These are phyloP conservation scores for Fusarium pseudonygamai DNA, from an alignment of 2,329 filamentous ascomycete species.

Conservation along the genomic window DNA sequence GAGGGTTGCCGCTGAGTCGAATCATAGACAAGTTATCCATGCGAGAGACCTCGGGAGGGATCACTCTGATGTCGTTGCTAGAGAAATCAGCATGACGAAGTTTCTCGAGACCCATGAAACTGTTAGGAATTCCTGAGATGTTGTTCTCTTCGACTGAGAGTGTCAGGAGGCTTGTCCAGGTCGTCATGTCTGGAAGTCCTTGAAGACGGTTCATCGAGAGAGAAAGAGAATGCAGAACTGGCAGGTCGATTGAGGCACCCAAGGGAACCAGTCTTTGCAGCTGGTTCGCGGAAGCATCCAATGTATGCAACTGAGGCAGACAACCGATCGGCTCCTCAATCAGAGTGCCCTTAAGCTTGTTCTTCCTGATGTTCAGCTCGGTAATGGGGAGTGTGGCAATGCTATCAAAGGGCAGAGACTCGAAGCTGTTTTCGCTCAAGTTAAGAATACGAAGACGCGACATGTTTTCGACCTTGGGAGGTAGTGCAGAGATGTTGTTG, in stretches of 20 bases:
- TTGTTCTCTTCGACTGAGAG: conserved; percentile 85
- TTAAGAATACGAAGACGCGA: conserved; percentile 78
- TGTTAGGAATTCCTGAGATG: conserved; percentile 77
- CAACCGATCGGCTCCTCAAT: conserved; percentile 69
- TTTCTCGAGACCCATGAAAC: conserved; percentile 73
- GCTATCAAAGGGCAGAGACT: conserved; percentile 73
- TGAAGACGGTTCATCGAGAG: conserved; percentile 85
- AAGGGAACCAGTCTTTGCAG: conserved; percentile 64
- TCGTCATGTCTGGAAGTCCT: conserved; percentile 75
- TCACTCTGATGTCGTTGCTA: conserved; percentile 79
- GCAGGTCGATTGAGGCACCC: conserved; percentile 65
- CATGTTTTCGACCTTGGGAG: conserved; percentile 73
- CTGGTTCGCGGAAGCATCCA: conserved; percentile 83
- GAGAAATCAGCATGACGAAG: conserved; percentile 84
- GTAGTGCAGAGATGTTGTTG: conserved; percentile 80
- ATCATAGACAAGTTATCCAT: conserved; percentile 84
- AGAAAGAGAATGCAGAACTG: conserved; percentile 76
- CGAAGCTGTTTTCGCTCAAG: conserved; percentile 80
- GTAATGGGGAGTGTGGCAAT: conserved; percentile 75
- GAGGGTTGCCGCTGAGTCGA: conserved; percentile 85
- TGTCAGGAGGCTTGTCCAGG: conserved; percentile 77
- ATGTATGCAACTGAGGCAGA: conserved; percentile 72
- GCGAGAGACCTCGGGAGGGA: conserved; percentile 79
- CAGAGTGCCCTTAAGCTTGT: conserved; percentile 77
- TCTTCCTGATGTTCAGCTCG: conserved; percentile 80